These are phyloP conservation scores for Fonsecaea erecta DNA, from an alignment of 2,329 filamentous ascomycete genomes.

Conservation along the genomic window DNA sequence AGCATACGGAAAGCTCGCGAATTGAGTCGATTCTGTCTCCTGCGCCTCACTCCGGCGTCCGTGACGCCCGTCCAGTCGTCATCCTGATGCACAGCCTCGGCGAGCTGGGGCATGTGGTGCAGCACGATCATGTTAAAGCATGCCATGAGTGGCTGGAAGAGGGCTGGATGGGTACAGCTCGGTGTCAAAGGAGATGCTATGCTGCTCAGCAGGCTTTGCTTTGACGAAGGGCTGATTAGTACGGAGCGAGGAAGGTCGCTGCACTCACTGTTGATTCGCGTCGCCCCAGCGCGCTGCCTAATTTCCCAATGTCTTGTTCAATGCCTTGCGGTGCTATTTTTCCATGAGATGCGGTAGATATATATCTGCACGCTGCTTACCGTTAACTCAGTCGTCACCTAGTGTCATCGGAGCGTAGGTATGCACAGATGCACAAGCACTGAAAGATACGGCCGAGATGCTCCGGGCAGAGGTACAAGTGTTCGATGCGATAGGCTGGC, in stretches of 20 bases:
- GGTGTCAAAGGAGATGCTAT: not conserved
- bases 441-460: not conserved
- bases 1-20: constrained; percentile 51
- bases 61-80: constrained; percentile 55
- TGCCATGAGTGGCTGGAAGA: not conserved
- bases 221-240: no score
- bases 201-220: no score
- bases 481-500: not conserved
- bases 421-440: not conserved
- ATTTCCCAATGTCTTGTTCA: no score
- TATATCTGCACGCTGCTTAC: constrained; percentile 12
- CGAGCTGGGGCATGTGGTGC: constrained; percentile 43
- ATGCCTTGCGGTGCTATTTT: not conserved
- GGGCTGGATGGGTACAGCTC: not conserved
- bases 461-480: not conserved
- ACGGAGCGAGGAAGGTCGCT: no score
- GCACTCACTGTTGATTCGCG: no score
- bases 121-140: not conserved
- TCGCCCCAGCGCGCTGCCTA: no score
- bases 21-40: constrained; percentile 52
- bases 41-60: constrained; percentile 48
- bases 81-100: constrained; percentile 46
- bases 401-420: not conserved
- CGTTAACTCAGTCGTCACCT: not conserved
- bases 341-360: no score